phyloP scores from a whole-genome alignment of 2,329 filamentous ascomycete genomes.

The Pseudogymnoascus sp. region DNA sequence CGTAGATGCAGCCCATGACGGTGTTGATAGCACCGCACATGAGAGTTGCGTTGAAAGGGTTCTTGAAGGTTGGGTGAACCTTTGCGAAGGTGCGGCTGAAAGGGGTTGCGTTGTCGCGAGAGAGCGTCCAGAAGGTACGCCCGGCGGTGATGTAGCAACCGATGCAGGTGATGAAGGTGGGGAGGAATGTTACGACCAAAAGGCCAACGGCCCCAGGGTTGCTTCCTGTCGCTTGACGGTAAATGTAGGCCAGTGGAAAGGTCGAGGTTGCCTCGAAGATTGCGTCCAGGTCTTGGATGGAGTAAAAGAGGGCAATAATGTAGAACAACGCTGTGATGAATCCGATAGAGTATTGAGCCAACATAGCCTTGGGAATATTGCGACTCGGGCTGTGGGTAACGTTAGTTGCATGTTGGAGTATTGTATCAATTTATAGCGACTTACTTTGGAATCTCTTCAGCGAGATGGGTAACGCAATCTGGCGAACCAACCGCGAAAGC shows the following conservation, averaged over 20 bases:
- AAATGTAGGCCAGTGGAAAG: constrained; percentile 59
- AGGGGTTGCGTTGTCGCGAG: constrained; percentile 47
- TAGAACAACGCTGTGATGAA: constrained; percentile 43
- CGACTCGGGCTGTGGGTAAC: constrained; percentile 26
- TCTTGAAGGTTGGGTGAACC: constrained; percentile 36
- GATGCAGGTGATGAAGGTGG: constrained; percentile 40
- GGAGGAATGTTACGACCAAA: constrained; percentile 42
- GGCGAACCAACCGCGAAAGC: constrained; percentile 58
- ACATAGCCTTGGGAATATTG: constrained; percentile 44
- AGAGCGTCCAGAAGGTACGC: constrained; percentile 52
- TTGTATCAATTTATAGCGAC: background rate
- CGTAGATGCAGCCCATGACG: constrained; percentile 52
- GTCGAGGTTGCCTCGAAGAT: constrained; percentile 37
- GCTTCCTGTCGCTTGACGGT: constrained; percentile 47
- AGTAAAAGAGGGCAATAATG: constrained; percentile 46
- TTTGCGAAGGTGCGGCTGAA: constrained; percentile 38
- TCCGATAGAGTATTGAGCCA: constrained; percentile 38
- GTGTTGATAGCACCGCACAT: constrained; percentile 40
- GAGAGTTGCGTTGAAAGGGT: constrained; percentile 46
- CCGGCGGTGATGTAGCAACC: constrained; percentile 50
- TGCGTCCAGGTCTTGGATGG: constrained; percentile 43
- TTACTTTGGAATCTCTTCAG: constrained; percentile 47
- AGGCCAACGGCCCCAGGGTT: constrained; percentile 41
- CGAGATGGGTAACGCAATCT: constrained; percentile 53
- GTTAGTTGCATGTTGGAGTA: background rate